Evolutionary conservation across 1,284 basidiomycete species (phyloP).

Genomic region (Ustilago trichophora): DNA sequence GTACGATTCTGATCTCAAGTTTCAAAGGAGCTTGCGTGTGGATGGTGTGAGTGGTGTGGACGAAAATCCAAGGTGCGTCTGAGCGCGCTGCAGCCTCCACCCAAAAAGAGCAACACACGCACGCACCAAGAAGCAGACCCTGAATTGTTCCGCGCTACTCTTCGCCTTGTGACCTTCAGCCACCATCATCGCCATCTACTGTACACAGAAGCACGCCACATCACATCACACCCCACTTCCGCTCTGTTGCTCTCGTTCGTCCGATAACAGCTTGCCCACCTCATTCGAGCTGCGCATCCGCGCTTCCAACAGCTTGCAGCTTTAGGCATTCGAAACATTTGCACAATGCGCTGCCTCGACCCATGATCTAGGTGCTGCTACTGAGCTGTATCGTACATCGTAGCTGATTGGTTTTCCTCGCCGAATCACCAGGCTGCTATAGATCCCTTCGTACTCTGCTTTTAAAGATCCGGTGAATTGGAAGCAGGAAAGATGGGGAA

Average conservation of each 20-base stretch:
- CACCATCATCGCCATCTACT: neutral
- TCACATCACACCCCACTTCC: too few species aligned
- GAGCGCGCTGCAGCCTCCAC: conserved; percentile 10
- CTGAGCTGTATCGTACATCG: neutral
- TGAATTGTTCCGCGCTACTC: conserved; percentile 7
- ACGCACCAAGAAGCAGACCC: conserved; percentile 15
- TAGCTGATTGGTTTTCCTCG: too few species aligned
- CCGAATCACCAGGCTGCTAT: too few species aligned
- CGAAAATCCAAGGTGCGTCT: too few species aligned
- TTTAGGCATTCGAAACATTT: neutral
- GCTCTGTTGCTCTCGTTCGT: too few species aligned
- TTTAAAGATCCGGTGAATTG: too few species aligned
- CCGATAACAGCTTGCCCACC: too few species aligned
- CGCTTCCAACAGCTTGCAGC: neutral
- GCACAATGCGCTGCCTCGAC: neutral
- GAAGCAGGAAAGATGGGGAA: too few species aligned
- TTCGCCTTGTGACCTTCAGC: neutral
- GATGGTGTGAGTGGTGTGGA: neutral
- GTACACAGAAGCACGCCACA: too few species aligned
- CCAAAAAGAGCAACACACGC: conserved; percentile 10
- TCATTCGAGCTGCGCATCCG: neutral
- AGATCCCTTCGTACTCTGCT: too few species aligned
- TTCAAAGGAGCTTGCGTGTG: neutral
- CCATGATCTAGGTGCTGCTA: neutral
- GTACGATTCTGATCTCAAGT: too few species aligned